Percentiles rank a stretch among this genome's conserved stretches.
phyloP scores from a whole-genome alignment of 306 rosid genomes.

The Pterocarpus macrocarpus region DNA sequence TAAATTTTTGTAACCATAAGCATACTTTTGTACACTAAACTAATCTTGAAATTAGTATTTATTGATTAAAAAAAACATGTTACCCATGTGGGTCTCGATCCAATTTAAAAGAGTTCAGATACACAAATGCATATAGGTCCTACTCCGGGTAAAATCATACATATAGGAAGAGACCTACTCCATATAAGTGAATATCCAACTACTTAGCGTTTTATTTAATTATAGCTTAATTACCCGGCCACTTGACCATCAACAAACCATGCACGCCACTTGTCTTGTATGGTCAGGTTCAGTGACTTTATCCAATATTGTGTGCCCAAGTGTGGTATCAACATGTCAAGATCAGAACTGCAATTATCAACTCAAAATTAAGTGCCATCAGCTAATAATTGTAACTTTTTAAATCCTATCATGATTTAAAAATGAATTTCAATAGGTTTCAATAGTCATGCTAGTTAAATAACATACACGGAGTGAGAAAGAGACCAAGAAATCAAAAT shows the following conservation, averaged over 20 bases:
- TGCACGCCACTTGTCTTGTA: conserved; percentile 57
- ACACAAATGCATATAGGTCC: background rate
- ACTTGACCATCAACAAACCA: conserved; percentile 69
- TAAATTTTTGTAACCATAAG: background rate
- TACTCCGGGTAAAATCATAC: background rate
- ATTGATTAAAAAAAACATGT: no score
- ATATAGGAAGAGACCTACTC: background rate
- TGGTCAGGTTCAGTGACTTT: conserved; percentile 54
- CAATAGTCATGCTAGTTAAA: background rate
- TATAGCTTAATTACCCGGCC: conserved; percentile 53
- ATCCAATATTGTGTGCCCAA: conserved; percentile 59
- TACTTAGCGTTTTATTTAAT: background rate
- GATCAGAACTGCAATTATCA: conserved; percentile 55
- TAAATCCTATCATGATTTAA: background rate
- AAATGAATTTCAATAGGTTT: background rate
- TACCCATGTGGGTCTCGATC: no score
- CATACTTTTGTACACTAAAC: background rate
- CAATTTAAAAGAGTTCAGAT: background rate
- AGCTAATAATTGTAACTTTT: background rate
- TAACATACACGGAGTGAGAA: background rate
- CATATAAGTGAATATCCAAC: background rate
- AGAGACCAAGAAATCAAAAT: no score
- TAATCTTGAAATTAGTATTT: no score
- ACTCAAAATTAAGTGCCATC: background rate
- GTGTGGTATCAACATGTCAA: conserved; percentile 48